Evolutionary conservation across 208 protist genomes (phyloP), one percentile per base, ranked within the genome.

Genomic region (Phytomonas sp.): DNA sequence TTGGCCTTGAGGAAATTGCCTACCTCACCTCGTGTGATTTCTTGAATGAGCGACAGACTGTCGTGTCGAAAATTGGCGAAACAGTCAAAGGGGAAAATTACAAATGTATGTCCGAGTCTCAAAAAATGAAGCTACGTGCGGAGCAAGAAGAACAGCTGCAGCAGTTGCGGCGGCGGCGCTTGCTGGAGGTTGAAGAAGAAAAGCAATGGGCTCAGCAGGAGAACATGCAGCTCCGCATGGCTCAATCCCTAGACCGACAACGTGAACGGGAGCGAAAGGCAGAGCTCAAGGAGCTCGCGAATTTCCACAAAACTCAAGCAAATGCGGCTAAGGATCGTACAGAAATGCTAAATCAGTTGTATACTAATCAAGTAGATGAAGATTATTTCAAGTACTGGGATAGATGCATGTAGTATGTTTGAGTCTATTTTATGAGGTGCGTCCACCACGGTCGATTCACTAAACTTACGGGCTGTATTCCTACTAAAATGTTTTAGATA

Each of bases 311-410:
- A 74, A 84, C 78, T 72, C 90, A 96, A 68, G 75, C 77, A 23
- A 61, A 74, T 28, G 83, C 87, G 0, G 79, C 85, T 0, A 60
- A 71, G 34, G 60, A 79, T 64, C 85, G 85, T 30, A 85, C 82
- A 73, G 81, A 75, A 8, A 31, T 88, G 29, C 60, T 93, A 68
- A 81, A 96, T 70, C 71, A 87, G 40, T 73, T 96, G 33, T 97
- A 96, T 79, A 90, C 84, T 23, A 95, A 95, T 67, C 77, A 70
- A 0, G 84, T 97, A 40, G 90, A 93, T 70, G 92, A 97, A 72
- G 88, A 97, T 77, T 97, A 95, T 75, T 97, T 87, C 82, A 94
- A 97, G 81, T 87, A 91, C 74, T 97, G 87, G 89, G 86, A 91
- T 71, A 73, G 78, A 6, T 92, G 85, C 63, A 75, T 89, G 79